Evolutionary conservation across 805 yeast species (phyloP).

Genomic region (Candida taoyuanica): DNA sequence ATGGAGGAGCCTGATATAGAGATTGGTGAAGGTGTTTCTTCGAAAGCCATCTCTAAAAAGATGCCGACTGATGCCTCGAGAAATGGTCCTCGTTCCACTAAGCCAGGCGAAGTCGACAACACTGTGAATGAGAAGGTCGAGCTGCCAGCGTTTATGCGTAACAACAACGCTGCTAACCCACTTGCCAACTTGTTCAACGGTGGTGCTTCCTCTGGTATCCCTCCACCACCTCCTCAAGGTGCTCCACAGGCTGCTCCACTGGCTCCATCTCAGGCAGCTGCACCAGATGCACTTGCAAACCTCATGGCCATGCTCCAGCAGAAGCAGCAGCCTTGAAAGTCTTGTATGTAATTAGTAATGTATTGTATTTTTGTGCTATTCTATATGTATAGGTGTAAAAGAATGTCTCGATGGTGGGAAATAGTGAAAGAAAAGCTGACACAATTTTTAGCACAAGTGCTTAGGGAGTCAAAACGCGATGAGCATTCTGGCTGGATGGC

Average conservation of each 20-base stretch:
- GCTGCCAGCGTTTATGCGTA: constrained; percentile 30
- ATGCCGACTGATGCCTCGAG: constrained; percentile 89
- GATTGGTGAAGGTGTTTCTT: constrained; percentile 89
- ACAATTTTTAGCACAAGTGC: too few species aligned
- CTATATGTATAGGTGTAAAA: background rate
- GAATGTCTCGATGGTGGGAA: background rate
- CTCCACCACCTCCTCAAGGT: constrained; percentile 15
- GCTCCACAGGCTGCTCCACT: constrained; percentile 14
- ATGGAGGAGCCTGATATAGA: constrained; percentile 98
- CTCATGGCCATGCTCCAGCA: constrained; percentile 40
- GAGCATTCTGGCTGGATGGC: too few species aligned
- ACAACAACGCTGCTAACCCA: constrained; percentile 39
- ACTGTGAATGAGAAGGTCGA: constrained; percentile 23
- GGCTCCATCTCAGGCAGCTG: constrained; percentile 19
- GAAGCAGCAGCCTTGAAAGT: constrained; percentile 25
- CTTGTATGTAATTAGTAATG: background rate
- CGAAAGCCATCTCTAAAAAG: constrained; percentile 85
- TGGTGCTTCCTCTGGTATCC: constrained; percentile 3
- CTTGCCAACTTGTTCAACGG: constrained; percentile 43
- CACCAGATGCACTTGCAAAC: constrained; percentile 36
- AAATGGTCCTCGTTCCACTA: constrained; percentile 79
- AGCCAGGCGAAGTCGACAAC: constrained; percentile 48
- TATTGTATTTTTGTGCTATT: background rate
- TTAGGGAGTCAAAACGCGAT: too few species aligned
- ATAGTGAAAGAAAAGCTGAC: too few species aligned